Conservation (phyloP, 768 basidiomycete species). For the Tephrocybe sp. region DNA sequence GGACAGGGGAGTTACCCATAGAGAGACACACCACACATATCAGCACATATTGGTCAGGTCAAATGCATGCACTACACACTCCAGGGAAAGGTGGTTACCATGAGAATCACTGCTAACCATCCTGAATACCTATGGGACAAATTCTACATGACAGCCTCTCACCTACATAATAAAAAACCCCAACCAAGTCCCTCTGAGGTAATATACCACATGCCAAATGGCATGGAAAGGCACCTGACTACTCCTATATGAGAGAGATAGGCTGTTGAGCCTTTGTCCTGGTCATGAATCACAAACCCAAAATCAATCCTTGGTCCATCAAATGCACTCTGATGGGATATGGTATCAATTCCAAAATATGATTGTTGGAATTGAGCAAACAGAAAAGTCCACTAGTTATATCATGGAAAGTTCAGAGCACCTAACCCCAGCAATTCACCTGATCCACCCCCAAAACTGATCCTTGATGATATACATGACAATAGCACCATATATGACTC, state of each 20-base stretch:
- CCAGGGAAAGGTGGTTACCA: slow-evolving; percentile 24
- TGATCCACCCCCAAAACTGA: too few relatives aligned
- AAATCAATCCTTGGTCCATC: slow-evolving; percentile 24
- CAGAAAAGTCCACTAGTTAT: slow-evolving; percentile 17
- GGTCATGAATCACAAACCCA: too few relatives aligned
- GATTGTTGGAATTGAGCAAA: slow-evolving; percentile 25
- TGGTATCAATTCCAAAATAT: slow-evolving; percentile 31
- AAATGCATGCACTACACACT: slow-evolving; percentile 32
- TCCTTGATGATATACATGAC: too few relatives aligned
- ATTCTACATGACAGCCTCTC: background rate
- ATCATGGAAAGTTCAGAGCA: slow-evolving; percentile 22
- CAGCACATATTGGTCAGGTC: slow-evolving; percentile 32
- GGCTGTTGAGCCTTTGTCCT: slow-evolving; percentile 24
- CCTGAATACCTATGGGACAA: slow-evolving; percentile 24
- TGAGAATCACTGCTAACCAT: slow-evolving; percentile 20
- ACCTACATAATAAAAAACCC: background rate
- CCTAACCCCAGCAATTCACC: too few relatives aligned
- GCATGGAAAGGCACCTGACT: slow-evolving; percentile 15
- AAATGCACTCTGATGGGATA: slow-evolving; percentile 42
- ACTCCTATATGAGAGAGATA: slow-evolving; percentile 30
- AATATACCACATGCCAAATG: background rate
- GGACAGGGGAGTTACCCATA: slow-evolving; percentile 15
- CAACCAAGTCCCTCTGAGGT: background rate
- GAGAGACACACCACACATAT: slow-evolving; percentile 28
- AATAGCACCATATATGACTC: too few relatives aligned